Percentiles rank a stretch among this genome's conserved stretches.
These are phyloP conservation scores for Cryptococcus floricola DNA, from an alignment of 1,284 basidiomycete species.

Conservation along the genomic window DNA sequence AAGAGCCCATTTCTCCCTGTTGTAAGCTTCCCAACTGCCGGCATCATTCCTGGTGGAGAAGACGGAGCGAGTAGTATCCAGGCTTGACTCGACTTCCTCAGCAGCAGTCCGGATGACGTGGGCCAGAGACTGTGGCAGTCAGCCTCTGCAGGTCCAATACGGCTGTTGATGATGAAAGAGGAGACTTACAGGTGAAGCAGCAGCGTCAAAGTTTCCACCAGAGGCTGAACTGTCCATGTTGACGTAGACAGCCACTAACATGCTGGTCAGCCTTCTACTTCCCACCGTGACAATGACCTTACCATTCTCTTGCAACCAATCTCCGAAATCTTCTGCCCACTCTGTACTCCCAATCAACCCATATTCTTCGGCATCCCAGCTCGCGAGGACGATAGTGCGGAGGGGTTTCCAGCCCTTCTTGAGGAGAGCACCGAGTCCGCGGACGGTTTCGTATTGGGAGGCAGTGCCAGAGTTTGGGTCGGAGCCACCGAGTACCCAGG, in stretches of 20 bases:
- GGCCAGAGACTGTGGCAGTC: slow-evolving; percentile 69
- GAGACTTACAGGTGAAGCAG: slow-evolving; percentile 43
- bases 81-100: slow-evolving; percentile 60
- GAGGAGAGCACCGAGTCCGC: slow-evolving; percentile 71
- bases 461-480: slow-evolving; percentile 88
- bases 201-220: slow-evolving; percentile 61
- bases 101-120: slow-evolving; percentile 67
- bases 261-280: slow-evolving; percentile 8
- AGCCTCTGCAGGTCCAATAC: slow-evolving; percentile 4
- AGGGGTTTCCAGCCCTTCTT: slow-evolving; percentile 81
- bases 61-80: slow-evolving; percentile 40
- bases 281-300: slow-evolving; percentile 29
- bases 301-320: slow-evolving; percentile 69
- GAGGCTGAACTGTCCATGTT: slow-evolving; percentile 69
- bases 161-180: neutral
- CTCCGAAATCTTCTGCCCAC: slow-evolving; percentile 81
- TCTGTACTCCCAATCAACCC: slow-evolving; percentile 84
- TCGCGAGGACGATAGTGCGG: slow-evolving; percentile 80
- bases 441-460: slow-evolving; percentile 75
- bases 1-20: neutral
- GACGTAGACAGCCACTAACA: slow-evolving; percentile 64
- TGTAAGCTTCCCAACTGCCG: slow-evolving; percentile 30
- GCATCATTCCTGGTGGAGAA: slow-evolving; percentile 43
- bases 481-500: slow-evolving; percentile 66
- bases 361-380: slow-evolving; percentile 93